Percentiles rank a stretch among this genome's conserved stretches.
Conservation (phyloP, 2,329 filamentous ascomycete species). For the Microdochium trichocladiopsis region DNA sequence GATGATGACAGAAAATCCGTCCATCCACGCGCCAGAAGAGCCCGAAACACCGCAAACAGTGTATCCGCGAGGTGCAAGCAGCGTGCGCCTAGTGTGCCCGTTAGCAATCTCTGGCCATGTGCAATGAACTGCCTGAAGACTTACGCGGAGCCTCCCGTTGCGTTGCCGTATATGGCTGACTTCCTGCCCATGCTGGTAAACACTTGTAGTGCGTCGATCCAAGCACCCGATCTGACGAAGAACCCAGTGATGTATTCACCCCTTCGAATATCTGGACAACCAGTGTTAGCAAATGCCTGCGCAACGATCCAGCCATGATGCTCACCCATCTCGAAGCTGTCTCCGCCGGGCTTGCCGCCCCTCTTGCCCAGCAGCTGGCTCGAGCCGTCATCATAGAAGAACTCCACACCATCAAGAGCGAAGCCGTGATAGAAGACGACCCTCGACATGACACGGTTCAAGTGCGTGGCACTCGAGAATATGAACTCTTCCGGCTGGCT, state of each 20-base stretch:
- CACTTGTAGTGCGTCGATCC: constrained; percentile 85
- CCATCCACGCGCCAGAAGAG: constrained; percentile 72
- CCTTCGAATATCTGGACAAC: constrained; percentile 60
- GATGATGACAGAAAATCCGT: constrained; percentile 79
- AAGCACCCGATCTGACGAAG: constrained; percentile 68
- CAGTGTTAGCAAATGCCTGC: constrained; percentile 11
- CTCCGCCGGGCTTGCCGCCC: constrained; percentile 62
- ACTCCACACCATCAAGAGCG: constrained; percentile 81
- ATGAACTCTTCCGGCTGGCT: constrained; percentile 66
- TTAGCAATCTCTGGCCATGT: constrained; percentile 10
- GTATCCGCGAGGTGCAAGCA: constrained; percentile 86
- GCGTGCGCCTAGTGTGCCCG: constrained; percentile 56
- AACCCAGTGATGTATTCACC: constrained; percentile 89
- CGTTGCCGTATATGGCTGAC: constrained; percentile 79
- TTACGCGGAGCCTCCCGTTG: constrained; percentile 73
- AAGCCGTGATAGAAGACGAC: constrained; percentile 72
- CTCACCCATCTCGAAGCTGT: constrained; percentile 72
- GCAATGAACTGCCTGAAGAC: constrained; percentile 26
- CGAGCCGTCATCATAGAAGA: constrained; percentile 82
- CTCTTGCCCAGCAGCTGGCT: constrained; percentile 81
- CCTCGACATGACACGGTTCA: constrained; percentile 66
- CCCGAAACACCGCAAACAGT: constrained; percentile 83
- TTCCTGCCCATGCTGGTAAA: constrained; percentile 83
- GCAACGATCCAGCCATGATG: constrained; percentile 7
- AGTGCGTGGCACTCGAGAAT: constrained; percentile 60